Evolutionary conservation across 352 stramenopile species (phyloP), one percentile per base, ranked within the genome.

Genomic region (Globisporangium alternatum): DNA sequence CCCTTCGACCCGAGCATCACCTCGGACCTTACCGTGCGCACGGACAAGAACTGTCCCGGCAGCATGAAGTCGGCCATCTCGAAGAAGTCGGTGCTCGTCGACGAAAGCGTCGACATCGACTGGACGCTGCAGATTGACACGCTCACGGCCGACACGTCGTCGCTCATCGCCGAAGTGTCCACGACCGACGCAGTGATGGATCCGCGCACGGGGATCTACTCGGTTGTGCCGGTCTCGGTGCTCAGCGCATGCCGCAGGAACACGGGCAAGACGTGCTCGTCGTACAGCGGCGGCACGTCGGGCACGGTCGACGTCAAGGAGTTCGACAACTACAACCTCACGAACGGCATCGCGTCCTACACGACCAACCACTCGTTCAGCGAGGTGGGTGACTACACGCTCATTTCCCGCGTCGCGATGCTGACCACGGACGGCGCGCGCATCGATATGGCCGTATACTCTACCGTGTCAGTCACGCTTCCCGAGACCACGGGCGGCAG

Each of bases 381-480:
- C 1, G 75, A 76, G 22, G 76, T 81, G 2, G 84, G 84, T 2
- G 64, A 81, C 53, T 91, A 88, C 68, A 75, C 82, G 44, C 77
- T 93, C 68, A 80, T 91, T 57, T 87, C 80, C 12, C 82, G 81
- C 21, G 77, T 90, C 37, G 81, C 75, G 12, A 89, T 91, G 82
- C 67, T 83, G 56, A 91, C 81, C 30, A 71, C 81, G 31, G 84
- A 93, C 64, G 84, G 84, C 17, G 71, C 86, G 21, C 84, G 82
- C 33, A 76, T 93, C 64, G 82, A 93, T 51, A 90, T 91, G 82
- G 84, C 84, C 15, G 86, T 93, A 35, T 93, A 93, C 69, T 91
- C 81, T 47, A 86, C 69, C 37, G 66, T 91, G 37, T 75, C 75
- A 10, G 84, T 89, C 30, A 75, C 82, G 19, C 75, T 89, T n/a